A percentile compares a stretch with the other conserved stretches of the same genome.
Conservation (phyloP, 164 flowering plant species). For the Annona cherimola region DNA sequence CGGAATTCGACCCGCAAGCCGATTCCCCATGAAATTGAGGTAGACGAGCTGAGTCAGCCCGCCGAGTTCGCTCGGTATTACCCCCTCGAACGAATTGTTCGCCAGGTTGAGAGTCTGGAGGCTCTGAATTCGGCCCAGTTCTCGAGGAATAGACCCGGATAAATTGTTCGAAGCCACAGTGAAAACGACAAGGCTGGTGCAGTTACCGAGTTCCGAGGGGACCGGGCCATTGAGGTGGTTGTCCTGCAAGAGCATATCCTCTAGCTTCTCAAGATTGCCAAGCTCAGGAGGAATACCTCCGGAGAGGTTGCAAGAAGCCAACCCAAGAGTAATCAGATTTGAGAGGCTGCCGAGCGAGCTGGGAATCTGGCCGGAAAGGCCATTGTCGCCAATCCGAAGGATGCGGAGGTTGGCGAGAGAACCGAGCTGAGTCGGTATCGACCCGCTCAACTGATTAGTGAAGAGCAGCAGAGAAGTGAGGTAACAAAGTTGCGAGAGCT, state of each 20-base stretch:
- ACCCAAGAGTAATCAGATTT: slow-evolving; percentile 52
- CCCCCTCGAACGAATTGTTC: slow-evolving; percentile 64
- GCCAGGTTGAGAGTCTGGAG: slow-evolving; percentile 68
- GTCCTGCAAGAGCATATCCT: slow-evolving; percentile 52
- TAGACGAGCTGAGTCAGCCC: slow-evolving; percentile 55
- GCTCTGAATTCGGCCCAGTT: slow-evolving; percentile 45
- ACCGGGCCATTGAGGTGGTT: slow-evolving; percentile 60
- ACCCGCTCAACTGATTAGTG: slow-evolving; percentile 73
- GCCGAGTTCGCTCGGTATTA: slow-evolving; percentile 57
- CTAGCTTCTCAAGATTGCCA: slow-evolving; percentile 46
- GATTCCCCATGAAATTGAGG: slow-evolving; percentile 66
- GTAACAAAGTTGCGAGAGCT: slow-evolving; percentile 52
- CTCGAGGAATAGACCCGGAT: slow-evolving; percentile 61
- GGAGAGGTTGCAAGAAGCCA: slow-evolving; percentile 76
- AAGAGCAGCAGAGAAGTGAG: slow-evolving; percentile 64
- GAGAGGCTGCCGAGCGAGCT: slow-evolving; percentile 50
- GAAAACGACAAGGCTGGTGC: slow-evolving; percentile 51
- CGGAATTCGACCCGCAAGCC: slow-evolving; percentile 67
- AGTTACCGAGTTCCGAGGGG: slow-evolving; percentile 67
- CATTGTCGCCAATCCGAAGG: slow-evolving; percentile 80
- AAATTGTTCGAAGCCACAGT: slow-evolving; percentile 58
- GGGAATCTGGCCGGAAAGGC: slow-evolving; percentile 69
- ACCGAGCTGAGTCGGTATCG: slow-evolving; percentile 67
- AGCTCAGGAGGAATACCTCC: slow-evolving; percentile 67
- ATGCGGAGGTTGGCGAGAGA: slow-evolving; percentile 45